phyloP scores from a whole-genome alignment of 2,329 filamentous ascomycete genomes.

The Neopestalotiopsis sp. region DNA sequence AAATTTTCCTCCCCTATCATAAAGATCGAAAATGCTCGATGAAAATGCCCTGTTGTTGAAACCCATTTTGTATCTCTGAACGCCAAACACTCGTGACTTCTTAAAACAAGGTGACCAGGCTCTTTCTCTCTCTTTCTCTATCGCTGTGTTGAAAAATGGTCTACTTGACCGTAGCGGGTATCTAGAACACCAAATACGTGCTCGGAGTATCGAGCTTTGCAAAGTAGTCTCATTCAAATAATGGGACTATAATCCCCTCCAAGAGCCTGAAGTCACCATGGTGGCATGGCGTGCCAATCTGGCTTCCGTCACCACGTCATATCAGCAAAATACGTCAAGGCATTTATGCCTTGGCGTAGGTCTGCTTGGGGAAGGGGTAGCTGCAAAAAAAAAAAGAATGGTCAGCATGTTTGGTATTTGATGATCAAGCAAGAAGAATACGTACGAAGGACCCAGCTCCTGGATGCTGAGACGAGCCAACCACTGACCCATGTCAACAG shows the following conservation, averaged over 20 bases:
- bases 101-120: slow-evolving; percentile 4
- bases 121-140: background rate
- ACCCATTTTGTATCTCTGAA: slow-evolving; percentile 14
- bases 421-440: slow-evolving; percentile 1
- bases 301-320: no score
- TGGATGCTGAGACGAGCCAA: slow-evolving; percentile 91
- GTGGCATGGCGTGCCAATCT: background rate
- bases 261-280: background rate
- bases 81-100: slow-evolving; percentile 6
- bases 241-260: background rate
- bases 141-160: slow-evolving; percentile 18
- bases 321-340: background rate
- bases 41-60: slow-evolving; percentile 19
- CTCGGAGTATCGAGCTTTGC: background rate
- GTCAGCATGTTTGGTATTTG: background rate
- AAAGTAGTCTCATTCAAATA: background rate
- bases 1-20: background rate
- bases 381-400: slow-evolving; percentile 45
- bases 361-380: slow-evolving; percentile 83
- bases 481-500: slow-evolving; percentile 95
- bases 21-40: background rate
- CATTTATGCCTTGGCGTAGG: slow-evolving; percentile 50
- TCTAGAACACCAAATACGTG: background rate
- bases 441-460: slow-evolving; percentile 94
- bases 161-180: slow-evolving; percentile 17